Conservation (phyloP, 768 basidiomycete genomes). For the Suillus tomentosus region DNA sequence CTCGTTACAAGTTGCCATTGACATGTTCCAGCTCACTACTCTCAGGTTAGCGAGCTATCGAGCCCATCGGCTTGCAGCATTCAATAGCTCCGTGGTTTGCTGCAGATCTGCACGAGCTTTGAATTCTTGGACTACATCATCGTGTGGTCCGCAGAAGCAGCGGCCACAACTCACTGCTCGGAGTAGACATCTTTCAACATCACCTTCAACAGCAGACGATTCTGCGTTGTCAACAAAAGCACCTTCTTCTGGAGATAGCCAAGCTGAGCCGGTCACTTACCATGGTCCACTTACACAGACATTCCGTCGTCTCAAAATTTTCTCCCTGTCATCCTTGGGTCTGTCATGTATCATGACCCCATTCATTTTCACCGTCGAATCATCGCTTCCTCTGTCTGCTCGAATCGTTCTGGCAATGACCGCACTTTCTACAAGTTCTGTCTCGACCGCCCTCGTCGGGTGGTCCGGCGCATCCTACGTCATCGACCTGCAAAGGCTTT, state of each 20-base stretch:
- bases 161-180: conserved; percentile 16
- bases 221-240: conserved; percentile 11
- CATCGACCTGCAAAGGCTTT: conserved; percentile 54
- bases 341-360: conserved; percentile 72
- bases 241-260: conserved; percentile 8
- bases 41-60: background rate
- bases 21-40: background rate
- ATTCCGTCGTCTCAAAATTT: conserved; percentile 78
- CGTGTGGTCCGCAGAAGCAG: conserved; percentile 11
- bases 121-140: background rate
- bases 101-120: background rate
- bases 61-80: background rate
- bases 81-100: background rate
- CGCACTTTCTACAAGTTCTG: conserved; percentile 69
- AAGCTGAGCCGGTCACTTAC: conserved; percentile 45
- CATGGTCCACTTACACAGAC: conserved; percentile 71
- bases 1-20: background rate
- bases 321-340: conserved; percentile 77
- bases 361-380: conserved; percentile 81
- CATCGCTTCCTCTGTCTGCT: conserved; percentile 68
- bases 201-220: conserved; percentile 14
- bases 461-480: conserved; percentile 79
- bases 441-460: conserved; percentile 74
- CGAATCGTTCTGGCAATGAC: conserved; percentile 67
- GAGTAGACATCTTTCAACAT: conserved; percentile 13